Evolutionary conservation across 1,284 basidiomycete species (phyloP).

Genomic region (Sanghuangporus baumii): DNA sequence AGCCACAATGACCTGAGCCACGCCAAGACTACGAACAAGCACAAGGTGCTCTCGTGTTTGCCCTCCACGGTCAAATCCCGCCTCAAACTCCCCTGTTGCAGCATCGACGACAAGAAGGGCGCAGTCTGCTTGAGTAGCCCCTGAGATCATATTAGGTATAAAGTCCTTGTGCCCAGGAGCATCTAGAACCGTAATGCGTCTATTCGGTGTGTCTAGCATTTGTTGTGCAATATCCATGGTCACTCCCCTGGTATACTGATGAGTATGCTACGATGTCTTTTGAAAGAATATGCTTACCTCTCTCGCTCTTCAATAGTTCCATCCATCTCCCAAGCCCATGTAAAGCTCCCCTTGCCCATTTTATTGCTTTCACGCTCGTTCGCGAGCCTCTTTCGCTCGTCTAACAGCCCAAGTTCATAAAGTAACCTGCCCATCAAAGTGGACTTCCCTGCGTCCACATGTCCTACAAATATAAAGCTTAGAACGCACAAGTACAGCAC

Average conservation of each 20-base stretch:
- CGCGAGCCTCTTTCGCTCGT: slow-evolving; percentile 77
- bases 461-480: slow-evolving; percentile 49
- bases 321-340: slow-evolving; percentile 97
- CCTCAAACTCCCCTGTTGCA: slow-evolving; percentile 88
- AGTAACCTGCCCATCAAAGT: slow-evolving; percentile 94
- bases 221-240: slow-evolving; percentile 97
- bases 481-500: not conserved
- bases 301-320: slow-evolving; percentile 91
- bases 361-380: slow-evolving; percentile 92
- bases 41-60: slow-evolving; percentile 97
- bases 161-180: slow-evolving; percentile 98
- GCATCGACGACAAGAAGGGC: slow-evolving; percentile 95
- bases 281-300: slow-evolving; percentile 46
- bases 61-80: slow-evolving; percentile 90
- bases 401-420: slow-evolving; percentile 86
- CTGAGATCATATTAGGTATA: slow-evolving; percentile 99
- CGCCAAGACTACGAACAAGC: slow-evolving; percentile 91
- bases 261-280: slow-evolving; percentile 8
- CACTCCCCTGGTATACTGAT: slow-evolving; percentile 63
- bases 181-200: slow-evolving; percentile 88
- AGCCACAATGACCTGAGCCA: slow-evolving; percentile 87
- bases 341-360: slow-evolving; percentile 91
- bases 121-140: slow-evolving; percentile 94
- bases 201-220: slow-evolving; percentile 70
- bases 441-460: slow-evolving; percentile 98